phyloP scores from a whole-genome alignment of 371 early-diverging fungal genomes.

The Phascolomyces articulosus region DNA sequence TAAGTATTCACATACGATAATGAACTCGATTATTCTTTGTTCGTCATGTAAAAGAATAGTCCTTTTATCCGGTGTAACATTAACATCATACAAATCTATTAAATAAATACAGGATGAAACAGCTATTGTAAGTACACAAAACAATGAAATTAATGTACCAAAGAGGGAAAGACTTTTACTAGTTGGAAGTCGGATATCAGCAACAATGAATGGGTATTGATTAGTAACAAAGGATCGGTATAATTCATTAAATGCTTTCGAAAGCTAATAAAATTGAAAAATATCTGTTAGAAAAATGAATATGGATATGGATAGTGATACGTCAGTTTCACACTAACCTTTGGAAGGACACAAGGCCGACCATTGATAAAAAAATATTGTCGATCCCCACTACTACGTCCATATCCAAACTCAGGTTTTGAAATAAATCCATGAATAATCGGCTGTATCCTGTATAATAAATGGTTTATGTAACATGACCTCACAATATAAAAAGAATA shows the following conservation, averaged over 20 bases:
- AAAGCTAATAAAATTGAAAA: slow-evolving; percentile 24
- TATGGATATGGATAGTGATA: background rate
- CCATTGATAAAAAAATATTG: slow-evolving; percentile 90
- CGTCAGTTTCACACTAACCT: slow-evolving; percentile 44
- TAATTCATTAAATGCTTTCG: slow-evolving; percentile 77
- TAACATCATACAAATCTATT: slow-evolving; percentile 76
- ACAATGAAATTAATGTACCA: no score
- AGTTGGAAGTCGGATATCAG: slow-evolving; percentile 68
- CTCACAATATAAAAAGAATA: no score
- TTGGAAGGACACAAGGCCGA: slow-evolving; percentile 85
- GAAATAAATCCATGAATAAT: slow-evolving; percentile 64
- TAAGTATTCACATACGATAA: slow-evolving; percentile 60
- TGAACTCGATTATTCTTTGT: slow-evolving; percentile 47
- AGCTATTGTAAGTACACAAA: no score
- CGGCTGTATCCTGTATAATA: background rate
- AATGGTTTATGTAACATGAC: no score
- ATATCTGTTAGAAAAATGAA: no score
- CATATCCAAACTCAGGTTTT: slow-evolving; percentile 67
- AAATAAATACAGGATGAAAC: no score
- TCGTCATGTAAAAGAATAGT: slow-evolving; percentile 87
- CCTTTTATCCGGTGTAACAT: slow-evolving; percentile 95
- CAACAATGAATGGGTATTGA: slow-evolving; percentile 82
- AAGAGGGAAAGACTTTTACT: no score
- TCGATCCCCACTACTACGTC: slow-evolving; percentile 78
- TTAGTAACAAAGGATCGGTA: slow-evolving; percentile 70